These are phyloP conservation scores for Lenzites betulinus DNA, from an alignment of 768 basidiomycete species.

Conservation along the genomic window DNA sequence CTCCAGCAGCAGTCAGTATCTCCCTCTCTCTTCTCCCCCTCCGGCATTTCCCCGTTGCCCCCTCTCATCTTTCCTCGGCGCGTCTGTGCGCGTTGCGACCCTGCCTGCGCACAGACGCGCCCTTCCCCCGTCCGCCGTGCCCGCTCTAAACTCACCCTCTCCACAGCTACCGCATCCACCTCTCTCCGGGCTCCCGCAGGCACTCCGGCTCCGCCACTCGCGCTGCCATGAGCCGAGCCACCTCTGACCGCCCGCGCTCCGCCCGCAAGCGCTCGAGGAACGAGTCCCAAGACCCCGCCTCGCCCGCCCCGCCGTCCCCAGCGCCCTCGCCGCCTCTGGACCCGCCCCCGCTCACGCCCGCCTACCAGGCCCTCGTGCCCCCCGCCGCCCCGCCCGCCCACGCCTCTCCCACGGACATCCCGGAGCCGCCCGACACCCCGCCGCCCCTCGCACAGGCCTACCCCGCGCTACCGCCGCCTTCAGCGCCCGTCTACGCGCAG, in stretches of 20 bases:
- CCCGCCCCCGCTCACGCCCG: conserved; percentile 29
- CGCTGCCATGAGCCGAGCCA: conserved; percentile 52
- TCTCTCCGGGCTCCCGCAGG: conserved; percentile 77
- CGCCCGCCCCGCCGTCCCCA: conserved; percentile 8
- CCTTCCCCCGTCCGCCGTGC: neutral
- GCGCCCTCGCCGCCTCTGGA: conserved; percentile 23
- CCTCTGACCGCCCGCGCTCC: conserved; percentile 17
- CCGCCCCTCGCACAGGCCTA: conserved; percentile 31
- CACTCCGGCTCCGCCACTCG: conserved; percentile 57
- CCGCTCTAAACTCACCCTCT: neutral
- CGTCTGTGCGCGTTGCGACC: neutral
- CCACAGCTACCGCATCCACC: conserved; percentile 74
- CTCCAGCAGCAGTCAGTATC: conserved; percentile 61
- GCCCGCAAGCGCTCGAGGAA: conserved; percentile 20
- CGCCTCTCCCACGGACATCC: neutral
- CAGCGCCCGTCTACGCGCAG: conserved; percentile 19
- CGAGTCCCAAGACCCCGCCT: conserved; percentile 7
- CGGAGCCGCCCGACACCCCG: conserved; percentile 34
- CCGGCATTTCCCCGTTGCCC: neutral
- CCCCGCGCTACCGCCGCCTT: conserved; percentile 29
- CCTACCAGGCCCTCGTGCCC: conserved; percentile 17
- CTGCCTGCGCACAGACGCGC: neutral
- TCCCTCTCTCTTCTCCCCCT: neutral
- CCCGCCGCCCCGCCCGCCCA: conserved; percentile 6
- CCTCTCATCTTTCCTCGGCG: neutral